Percentiles rank a stretch among this genome's conserved stretches.
phyloP scores from a whole-genome alignment of 495 filamentous ascomycete genomes.

The Hypomontagnella monticulosa region DNA sequence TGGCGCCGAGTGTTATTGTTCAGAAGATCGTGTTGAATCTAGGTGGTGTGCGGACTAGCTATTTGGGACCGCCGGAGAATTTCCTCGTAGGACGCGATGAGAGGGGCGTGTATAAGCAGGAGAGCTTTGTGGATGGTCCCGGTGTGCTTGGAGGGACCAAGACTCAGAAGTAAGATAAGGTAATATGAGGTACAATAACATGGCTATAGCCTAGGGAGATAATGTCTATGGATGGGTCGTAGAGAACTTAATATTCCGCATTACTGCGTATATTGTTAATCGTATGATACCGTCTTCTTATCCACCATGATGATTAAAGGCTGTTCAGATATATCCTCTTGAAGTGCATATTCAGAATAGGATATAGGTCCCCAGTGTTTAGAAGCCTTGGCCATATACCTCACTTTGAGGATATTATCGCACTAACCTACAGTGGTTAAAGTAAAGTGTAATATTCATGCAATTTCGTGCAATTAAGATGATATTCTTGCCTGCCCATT shows the following conservation, averaged over 20 bases:
- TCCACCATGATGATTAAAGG: background rate
- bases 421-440: no score
- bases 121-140: constrained; percentile 50
- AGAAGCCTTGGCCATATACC: no score
- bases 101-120: constrained; percentile 52
- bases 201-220: background rate
- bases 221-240: no score
- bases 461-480: no score
- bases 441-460: no score
- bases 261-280: background rate
- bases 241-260: no score
- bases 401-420: no score
- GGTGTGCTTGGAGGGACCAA: constrained; percentile 30
- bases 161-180: background rate
- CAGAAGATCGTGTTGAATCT: constrained; percentile 75
- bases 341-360: no score
- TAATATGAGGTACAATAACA: background rate
- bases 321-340: no score
- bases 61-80: constrained; percentile 76
- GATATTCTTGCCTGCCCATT: background rate
- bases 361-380: no score
- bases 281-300: background rate
- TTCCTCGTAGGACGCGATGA: constrained; percentile 59
- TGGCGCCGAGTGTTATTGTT: constrained; percentile 72
- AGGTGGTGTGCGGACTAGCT: constrained; percentile 71